phyloP scores from a whole-genome alignment of 345 rosid species.

The Aquilaria sinensis region DNA sequence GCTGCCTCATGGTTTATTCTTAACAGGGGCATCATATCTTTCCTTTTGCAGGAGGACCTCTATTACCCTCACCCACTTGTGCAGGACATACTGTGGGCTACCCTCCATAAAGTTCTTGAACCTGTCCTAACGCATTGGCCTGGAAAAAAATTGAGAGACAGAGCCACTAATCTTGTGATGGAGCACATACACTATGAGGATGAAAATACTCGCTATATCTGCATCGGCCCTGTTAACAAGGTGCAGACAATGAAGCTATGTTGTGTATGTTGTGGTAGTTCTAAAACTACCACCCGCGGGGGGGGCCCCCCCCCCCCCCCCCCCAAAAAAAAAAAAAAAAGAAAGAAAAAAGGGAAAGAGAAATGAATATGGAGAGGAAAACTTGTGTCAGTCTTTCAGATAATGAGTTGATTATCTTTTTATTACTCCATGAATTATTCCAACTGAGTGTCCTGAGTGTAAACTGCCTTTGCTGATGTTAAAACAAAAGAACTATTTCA shows the following conservation, averaged over 20 bases:
- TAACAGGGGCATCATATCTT: conserved; percentile 10
- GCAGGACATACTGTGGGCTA: conserved; percentile 86
- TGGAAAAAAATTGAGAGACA: conserved; percentile 83
- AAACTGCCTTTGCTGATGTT: background rate
- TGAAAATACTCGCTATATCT: conserved; percentile 82
- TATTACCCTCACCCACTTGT: conserved; percentile 89
- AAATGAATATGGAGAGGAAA: no score
- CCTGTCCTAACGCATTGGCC: conserved; percentile 88
- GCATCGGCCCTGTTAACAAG: conserved; percentile 99
- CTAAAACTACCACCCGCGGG: no score
- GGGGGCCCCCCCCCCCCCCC: no score
- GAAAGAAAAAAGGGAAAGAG: no score
- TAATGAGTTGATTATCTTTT: background rate
- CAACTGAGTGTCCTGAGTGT: background rate
- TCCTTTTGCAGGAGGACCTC: conserved; percentile 72
- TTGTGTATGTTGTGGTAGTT: no score
- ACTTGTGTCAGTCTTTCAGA: no score
- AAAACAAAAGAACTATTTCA: background rate
- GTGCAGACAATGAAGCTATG: conserved; percentile 23
- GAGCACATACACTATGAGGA: conserved; percentile 94
- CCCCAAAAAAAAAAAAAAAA: no score
- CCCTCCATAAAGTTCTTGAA: conserved; percentile 63
- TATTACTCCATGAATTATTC: conserved; percentile 4
- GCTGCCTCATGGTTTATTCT: conserved; percentile 11
- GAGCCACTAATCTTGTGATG: conserved; percentile 51